Percentiles rank a stretch among this genome's conserved stretches.
phyloP scores from a whole-genome alignment of 768 basidiomycete genomes.

The Lyophyllum semitale region DNA sequence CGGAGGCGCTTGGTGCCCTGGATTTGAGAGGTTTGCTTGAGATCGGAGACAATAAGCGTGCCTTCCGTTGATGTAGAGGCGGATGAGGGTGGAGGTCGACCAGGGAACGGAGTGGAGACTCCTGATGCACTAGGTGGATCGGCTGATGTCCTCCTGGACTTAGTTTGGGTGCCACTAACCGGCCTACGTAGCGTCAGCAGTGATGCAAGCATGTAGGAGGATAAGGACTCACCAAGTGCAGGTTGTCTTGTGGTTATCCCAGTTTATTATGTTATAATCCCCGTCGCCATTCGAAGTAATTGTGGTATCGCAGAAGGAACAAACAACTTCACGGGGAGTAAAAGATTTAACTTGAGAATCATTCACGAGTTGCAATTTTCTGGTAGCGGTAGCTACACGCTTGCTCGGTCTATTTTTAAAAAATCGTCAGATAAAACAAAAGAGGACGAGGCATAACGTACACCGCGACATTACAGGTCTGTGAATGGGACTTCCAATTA shows the following conservation, averaged over 20 bases:
- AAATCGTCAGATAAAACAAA: not conserved
- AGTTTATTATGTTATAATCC: slow-evolving; percentile 62
- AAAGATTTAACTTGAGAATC: slow-evolving; percentile 61
- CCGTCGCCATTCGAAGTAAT: slow-evolving; percentile 47
- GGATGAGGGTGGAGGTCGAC: slow-evolving; percentile 27
- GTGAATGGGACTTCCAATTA: slow-evolving; percentile 60
- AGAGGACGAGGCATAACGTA: slow-evolving; percentile 24
- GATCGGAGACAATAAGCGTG: slow-evolving; percentile 34
- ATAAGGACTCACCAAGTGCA: slow-evolving; percentile 34
- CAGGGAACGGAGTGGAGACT: slow-evolving; percentile 16
- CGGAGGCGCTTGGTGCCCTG: slow-evolving; percentile 50
- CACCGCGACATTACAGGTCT: slow-evolving; percentile 43
- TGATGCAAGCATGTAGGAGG: not conserved
- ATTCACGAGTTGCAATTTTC: slow-evolving; percentile 63
- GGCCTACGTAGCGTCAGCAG: not conserved
- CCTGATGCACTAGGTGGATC: slow-evolving; percentile 4
- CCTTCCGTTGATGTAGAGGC: slow-evolving; percentile 35
- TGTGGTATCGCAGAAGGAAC: slow-evolving; percentile 48
- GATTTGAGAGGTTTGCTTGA: slow-evolving; percentile 17
- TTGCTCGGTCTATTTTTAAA: slow-evolving; percentile 47
- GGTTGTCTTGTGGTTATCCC: slow-evolving; percentile 61
- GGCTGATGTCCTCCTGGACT: slow-evolving; percentile 5
- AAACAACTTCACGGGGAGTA: slow-evolving; percentile 46
- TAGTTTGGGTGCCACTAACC: not conserved
- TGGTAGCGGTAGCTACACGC: slow-evolving; percentile 61